Percentiles rank a stretch among this genome's conserved stretches.
phyloP scores from a whole-genome alignment of 345 rosid genomes.

The Eucalyptus melliodora region DNA sequence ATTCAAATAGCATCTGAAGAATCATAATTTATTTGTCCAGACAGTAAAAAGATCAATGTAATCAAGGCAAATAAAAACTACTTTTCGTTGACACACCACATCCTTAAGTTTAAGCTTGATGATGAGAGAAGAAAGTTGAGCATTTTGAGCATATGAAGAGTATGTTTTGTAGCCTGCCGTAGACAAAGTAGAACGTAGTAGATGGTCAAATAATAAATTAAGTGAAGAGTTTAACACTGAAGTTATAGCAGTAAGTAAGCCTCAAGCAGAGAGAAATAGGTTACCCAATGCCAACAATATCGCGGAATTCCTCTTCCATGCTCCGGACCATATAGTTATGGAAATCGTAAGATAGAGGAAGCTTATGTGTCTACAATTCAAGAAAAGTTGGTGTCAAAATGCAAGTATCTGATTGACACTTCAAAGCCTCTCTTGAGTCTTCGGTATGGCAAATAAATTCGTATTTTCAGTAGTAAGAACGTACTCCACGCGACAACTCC shows the following conservation, averaged over 20 bases:
- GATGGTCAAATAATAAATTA: background rate
- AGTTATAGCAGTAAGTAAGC: background rate
- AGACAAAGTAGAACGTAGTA: background rate
- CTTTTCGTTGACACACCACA: background rate
- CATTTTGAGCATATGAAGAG: background rate
- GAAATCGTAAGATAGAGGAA: constrained; percentile 56
- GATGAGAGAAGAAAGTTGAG: background rate
- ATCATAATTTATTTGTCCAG: background rate
- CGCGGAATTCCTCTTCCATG: constrained; percentile 66
- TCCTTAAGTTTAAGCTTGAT: background rate
- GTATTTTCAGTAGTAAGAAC: too few relatives aligned
- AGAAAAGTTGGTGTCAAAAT: background rate
- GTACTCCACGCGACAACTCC: too few relatives aligned
- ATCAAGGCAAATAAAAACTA: background rate
- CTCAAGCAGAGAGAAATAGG: background rate
- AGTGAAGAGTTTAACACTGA: background rate
- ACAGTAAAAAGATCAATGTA: background rate
- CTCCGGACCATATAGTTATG: constrained; percentile 53
- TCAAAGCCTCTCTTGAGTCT: too few relatives aligned
- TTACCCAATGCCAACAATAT: constrained; percentile 65
- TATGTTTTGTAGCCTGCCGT: background rate
- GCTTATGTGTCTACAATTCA: constrained; percentile 36
- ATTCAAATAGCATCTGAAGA: background rate
- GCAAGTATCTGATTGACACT: too few relatives aligned
- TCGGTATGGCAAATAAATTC: too few relatives aligned